Base-by-base conservation (phyloP, 2,329 filamentous ascomycete genomes). In the Trichoderma semiorbis region DNA sequence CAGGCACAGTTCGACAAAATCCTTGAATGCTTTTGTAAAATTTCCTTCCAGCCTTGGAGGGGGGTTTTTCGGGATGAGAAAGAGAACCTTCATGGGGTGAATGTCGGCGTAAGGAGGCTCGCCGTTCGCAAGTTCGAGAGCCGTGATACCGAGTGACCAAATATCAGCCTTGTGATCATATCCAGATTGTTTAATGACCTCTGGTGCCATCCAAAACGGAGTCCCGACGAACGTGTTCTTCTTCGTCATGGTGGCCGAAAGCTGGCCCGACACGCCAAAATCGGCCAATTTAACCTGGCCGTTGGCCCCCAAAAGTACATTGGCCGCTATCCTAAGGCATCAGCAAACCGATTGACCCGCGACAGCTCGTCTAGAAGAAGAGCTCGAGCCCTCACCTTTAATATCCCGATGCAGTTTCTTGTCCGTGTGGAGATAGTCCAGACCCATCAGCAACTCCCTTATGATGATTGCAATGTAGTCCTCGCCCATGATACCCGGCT, bases 201-300 rank as follows among this genome's bases (percentile, higher is more conserved):
- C 95, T 12, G 95, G 95, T 3, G 96, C 95, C 95, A 99, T 99
- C 96, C 96, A 99, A 80, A 98, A 99, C 1, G 96, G 95, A 0
- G 95, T 98, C 39, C 96, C 96, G 36, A 99, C 95, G 81, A 98
- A 99, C 0, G 95, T 98, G 80, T 98, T 98, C 85, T 98, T 98
- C 87, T 98, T 98, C 74, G 95, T 98, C 95, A 98, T 98, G 64
- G 95, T 99, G 7, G 95, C 95, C 11, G 95, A 97, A 26, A 98
- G 87, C 83, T 98, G 96, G 32, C 95, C 95, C 1, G 95, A 98
- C 7, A 99, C 96, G 72, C 95, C 95, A 83, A 99, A 99, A 80
- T 99, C 95, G 16, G 95, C 95, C 71, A 98, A 86, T 82, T 99
- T 99, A 76, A 99, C 95, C 83, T 98, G 96, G 3, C 96, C 96